Conservation (phyloP, 495 filamentous ascomycete genomes). For the Cairneyella variabilis region DNA sequence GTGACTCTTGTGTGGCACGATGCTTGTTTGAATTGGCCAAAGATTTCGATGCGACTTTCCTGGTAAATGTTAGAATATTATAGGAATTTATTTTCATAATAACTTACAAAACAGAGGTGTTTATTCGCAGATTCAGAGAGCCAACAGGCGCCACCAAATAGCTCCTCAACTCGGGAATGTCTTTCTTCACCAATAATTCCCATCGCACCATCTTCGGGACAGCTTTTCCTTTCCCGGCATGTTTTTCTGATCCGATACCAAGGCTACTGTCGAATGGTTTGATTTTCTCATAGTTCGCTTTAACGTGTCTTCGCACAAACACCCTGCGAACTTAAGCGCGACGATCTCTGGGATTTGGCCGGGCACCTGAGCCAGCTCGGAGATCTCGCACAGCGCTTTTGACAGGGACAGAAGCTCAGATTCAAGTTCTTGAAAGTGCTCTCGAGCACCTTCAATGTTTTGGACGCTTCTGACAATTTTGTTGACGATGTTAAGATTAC, state of each 20-base stretch:
- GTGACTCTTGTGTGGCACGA: no score
- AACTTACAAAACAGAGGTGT: not conserved
- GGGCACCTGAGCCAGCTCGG: not conserved
- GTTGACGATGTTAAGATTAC: no score
- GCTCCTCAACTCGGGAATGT: not conserved
- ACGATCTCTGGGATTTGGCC: not conserved
- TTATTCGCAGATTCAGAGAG: not conserved
- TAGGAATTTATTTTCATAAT: no score
- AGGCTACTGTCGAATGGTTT: not conserved
- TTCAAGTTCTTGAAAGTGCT: constrained; percentile 2
- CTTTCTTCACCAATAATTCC: constrained; percentile 3
- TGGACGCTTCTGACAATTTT: not conserved
- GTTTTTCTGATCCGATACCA: not conserved
- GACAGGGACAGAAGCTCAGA: not conserved
- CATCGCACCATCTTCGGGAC: constrained; percentile 1
- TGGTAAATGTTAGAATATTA: no score
- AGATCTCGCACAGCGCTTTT: not conserved
- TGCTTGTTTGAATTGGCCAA: no score
- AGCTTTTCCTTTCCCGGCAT: not conserved
- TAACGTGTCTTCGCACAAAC: not conserved
- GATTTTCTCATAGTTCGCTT: not conserved
- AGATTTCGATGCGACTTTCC: no score
- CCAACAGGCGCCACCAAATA: not conserved
- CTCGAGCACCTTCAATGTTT: not conserved
- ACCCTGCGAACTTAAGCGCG: constrained; percentile 1